Evolutionary conservation across 768 basidiomycete genomes (phyloP).

Genomic region (Russula emetica): DNA sequence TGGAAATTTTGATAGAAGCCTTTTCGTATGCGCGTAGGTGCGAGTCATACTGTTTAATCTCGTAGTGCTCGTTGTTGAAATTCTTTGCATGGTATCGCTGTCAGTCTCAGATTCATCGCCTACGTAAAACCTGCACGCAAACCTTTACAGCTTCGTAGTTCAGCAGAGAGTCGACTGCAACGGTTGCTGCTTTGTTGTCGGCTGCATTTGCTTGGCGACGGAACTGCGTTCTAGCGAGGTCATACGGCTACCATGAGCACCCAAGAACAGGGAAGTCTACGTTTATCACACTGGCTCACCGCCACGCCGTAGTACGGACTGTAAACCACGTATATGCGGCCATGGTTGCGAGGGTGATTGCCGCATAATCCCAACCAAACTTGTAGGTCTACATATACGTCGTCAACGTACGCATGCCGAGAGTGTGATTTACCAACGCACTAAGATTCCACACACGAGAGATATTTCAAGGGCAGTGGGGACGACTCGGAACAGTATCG

Average conservation of each 20-base stretch:
- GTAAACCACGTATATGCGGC: constrained; percentile 97
- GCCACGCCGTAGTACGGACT: constrained; percentile 91
- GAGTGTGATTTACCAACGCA: constrained; percentile 39
- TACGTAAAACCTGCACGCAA: constrained; percentile 15
- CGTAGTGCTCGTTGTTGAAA: constrained; percentile 95
- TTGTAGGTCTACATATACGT: constrained; percentile 71
- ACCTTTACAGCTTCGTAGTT: constrained; percentile 99
- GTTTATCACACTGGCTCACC: constrained; percentile 44
- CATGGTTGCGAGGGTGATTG: constrained; percentile 79
- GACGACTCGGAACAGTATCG: constrained; percentile 89
- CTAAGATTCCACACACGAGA: constrained; percentile 96
- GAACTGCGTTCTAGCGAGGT: constrained; percentile 71
- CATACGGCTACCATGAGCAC: not conserved
- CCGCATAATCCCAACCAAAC: constrained; percentile 97
- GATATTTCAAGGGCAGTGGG: constrained; percentile 95
- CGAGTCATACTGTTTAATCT: constrained; percentile 88
- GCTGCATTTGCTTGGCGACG: constrained; percentile 93
- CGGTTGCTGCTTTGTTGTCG: constrained; percentile 92
- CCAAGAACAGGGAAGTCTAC: not conserved
- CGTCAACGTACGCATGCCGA: constrained; percentile 1
- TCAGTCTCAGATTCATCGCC: not conserved
- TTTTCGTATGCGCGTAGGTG: constrained; percentile 85
- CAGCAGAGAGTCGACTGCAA: constrained; percentile 92
- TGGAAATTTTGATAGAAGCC: constrained; percentile 90
- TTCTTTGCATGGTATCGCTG: constrained; percentile 49